phyloP scores from a whole-genome alignment of 306 rosid species.

The Lathyrus aphaca region DNA sequence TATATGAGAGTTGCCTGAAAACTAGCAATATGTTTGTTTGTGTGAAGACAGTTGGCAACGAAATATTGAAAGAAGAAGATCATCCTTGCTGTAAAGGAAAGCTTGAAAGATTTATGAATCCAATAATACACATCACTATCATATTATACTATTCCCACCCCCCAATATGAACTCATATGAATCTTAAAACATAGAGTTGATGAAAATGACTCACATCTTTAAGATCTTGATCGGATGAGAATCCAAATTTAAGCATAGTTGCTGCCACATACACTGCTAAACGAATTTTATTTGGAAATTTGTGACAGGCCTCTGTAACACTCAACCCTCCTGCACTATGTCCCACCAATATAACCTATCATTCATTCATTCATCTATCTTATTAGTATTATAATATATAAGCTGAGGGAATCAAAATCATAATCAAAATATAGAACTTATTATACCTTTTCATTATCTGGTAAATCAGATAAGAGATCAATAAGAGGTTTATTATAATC shows the following conservation, averaged over 20 bases:
- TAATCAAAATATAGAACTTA: not conserved
- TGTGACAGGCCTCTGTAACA: constrained; percentile 71
- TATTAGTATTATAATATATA: not conserved
- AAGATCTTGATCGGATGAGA: constrained; percentile 59
- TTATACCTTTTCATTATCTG: constrained; percentile 76
- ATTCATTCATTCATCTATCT: not conserved
- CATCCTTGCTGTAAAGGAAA: constrained; percentile 53
- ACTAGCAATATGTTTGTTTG: constrained; percentile 17
- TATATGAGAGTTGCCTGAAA: constrained; percentile 17
- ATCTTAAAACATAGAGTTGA: not conserved
- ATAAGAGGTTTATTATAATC: constrained; percentile 84
- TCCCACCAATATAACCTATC: constrained; percentile 76
- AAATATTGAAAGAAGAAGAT: constrained; percentile 41
- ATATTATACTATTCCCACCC: constrained; percentile 17
- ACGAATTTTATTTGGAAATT: constrained; percentile 66
- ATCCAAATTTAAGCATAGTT: constrained; percentile 82
- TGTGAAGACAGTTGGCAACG: constrained; percentile 55
- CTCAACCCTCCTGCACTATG: constrained; percentile 95
- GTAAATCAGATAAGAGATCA: constrained; percentile 67
- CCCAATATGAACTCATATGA: not conserved
- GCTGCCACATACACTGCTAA: constrained; percentile 84
- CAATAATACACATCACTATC: constrained; percentile 23
- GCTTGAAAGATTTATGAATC: constrained; percentile 32
- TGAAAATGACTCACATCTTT: constrained; percentile 56
- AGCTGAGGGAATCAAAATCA: not conserved